Base-by-base conservation (phyloP, 2,329 filamentous ascomycete genomes). In the Exophiala aquamarina region DNA sequence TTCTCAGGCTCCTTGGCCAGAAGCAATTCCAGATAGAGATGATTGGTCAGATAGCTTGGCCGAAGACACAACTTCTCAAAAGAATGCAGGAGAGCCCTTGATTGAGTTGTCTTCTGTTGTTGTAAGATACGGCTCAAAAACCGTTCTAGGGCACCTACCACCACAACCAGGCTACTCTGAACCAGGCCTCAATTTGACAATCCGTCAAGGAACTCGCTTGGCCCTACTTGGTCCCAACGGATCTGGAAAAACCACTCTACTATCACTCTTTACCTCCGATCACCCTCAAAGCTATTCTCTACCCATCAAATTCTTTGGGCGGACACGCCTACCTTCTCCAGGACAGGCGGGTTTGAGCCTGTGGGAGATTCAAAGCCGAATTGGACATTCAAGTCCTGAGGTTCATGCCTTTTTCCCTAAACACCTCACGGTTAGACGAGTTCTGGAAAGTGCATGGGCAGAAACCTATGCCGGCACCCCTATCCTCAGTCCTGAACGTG, bases 221-320 rank as follows among this genome's bases (percentile, higher is more conserved):
- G 92, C 88, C 3, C 80, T 97, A 14, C 93, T 98, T 62, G 93
- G 93, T 0, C 86, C 91, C 23, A 97, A 98, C 59, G 93, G 79
- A 10, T 95, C 89, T 1, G 93, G 93, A 14, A 98, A 98, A 72
- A 98, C 93, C 0, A 98, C 93, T 0, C 78, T 98, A 31, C 79
- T 97, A 20, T 93, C 90, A 4, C 77, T 98, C 4, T 87, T 98
- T 49, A 94, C 89, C 50, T 97, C 92, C 1, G 93, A 98, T 62
- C 93, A 98, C 60, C 93, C 93, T 0, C 92, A 97, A 66, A 84
- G 91, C 0, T 98, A 97, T 66, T 89, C 88, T 0, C 80, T 91
- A 18, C 91, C 92, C 1, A 85, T 98, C 51, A 85, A 81, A 58
- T 76, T 96, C 11, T 97, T 98, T 63, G 89, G 90, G 1, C 82